Percentiles rank a stretch among this genome's conserved stretches.
These are phyloP conservation scores for Holtermannia corniformis DNA, from an alignment of 768 basidiomycete species.

Conservation along the genomic window DNA sequence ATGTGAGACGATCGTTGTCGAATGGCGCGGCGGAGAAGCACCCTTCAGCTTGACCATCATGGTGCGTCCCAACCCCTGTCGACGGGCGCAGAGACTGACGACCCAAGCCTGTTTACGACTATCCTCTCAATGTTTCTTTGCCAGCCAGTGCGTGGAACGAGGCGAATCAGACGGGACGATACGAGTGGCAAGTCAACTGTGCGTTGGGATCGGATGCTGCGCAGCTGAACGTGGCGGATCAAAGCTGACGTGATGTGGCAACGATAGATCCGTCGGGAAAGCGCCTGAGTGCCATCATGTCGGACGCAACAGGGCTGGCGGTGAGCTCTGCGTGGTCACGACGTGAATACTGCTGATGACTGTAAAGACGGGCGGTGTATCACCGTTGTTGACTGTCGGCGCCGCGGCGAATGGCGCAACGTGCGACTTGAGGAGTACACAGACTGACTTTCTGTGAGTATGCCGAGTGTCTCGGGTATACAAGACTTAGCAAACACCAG, in stretches of 20 bases:
- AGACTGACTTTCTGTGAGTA: slow-evolving; percentile 26
- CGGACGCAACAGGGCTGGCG: slow-evolving; percentile 24
- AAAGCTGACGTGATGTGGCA: background rate
- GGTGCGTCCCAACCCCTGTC: slow-evolving; percentile 8
- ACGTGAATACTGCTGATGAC: background rate
- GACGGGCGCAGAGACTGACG: background rate
- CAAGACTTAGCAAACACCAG: slow-evolving; percentile 10
- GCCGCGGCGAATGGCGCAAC: slow-evolving; percentile 1
- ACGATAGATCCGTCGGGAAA: slow-evolving; percentile 23
- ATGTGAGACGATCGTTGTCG: slow-evolving; percentile 17
- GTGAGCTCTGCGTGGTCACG: slow-evolving; percentile 8
- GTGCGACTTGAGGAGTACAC: slow-evolving; percentile 13
- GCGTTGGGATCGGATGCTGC: background rate
- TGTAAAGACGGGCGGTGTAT: slow-evolving; percentile 26
- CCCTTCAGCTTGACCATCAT: slow-evolving; percentile 25
- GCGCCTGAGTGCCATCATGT: slow-evolving; percentile 27
- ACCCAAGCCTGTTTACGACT: slow-evolving; percentile 28
- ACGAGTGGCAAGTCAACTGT: slow-evolving; percentile 31
- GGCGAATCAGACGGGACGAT: slow-evolving; percentile 11
- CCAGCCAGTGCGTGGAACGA: slow-evolving; percentile 15
- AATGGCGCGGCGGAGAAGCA: slow-evolving; percentile 22
- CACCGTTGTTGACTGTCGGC: slow-evolving; percentile 19
- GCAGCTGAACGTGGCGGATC: background rate
- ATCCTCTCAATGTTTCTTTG: slow-evolving; percentile 22
- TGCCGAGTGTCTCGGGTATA: background rate